Base-by-base conservation (phyloP, 2,329 filamentous ascomycete genomes). In the Penicillium capsulatum region DNA sequence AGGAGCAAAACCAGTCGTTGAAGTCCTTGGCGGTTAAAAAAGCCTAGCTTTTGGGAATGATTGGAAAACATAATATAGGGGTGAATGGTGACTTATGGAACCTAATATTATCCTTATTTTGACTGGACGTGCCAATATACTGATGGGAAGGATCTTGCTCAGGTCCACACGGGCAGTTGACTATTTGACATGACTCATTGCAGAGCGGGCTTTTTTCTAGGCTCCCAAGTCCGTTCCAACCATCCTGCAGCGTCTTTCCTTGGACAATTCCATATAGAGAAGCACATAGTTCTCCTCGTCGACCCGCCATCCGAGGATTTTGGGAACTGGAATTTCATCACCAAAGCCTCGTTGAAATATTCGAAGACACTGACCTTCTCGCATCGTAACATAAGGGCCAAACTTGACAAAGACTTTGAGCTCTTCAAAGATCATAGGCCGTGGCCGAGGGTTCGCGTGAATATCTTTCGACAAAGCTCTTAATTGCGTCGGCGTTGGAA, bases 301-400 rank as follows among this genome's bases (percentile, higher is more conserved):
- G 13, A 53, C 42, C 15, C 44, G 49, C 61, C 61, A 68, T 13
- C 63, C 62, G 50, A 60, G 67, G 14, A 65, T 42, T 39, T 68
- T 60, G 2, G 65, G 64, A 19, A 64, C 63, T 29, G 63, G 63
- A 22, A 65, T 49, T 6, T 45, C 31, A 14, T 40, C 40, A 4
- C 33, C 3, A 29, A 59, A 51, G 7, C 29, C 28, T 32, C 24
- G 33, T 36, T 42, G 44, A 20, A 61, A 29, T 36, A 50, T 47
- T 39, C 54, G 51, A n/a, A 56, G 50, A 35, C 47, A 51, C 38
- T 50, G 40, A 7, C 51, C 58, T 46, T 60, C 56, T 24, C 36
- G 36, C 33, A 47, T 31, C 5, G 29, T 45, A 17, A 57, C 50
- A 31, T 42, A 10, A 26, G 22, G 41, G 7, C 56, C 56, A 24